These are phyloP conservation scores for Glonium stellatum DNA, from an alignment of 495 filamentous ascomycete species.

Conservation along the genomic window DNA sequence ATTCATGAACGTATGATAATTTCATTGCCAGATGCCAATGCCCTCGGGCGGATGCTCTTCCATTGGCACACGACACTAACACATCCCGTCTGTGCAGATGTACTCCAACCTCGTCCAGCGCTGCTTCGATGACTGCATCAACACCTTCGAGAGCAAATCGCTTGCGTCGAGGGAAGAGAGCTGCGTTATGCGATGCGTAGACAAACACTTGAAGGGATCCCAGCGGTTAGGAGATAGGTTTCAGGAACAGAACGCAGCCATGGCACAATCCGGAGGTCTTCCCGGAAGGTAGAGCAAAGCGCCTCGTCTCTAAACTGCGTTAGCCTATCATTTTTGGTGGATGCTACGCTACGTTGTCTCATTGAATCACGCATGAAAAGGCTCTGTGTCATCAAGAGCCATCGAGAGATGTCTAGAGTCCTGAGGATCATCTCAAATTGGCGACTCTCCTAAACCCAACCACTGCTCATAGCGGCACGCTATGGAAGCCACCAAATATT, in stretches of 20 bases:
- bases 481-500: not conserved
- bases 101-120: slow-evolving; percentile 91
- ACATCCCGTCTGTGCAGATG: slow-evolving; percentile 52
- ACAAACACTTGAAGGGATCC: slow-evolving; percentile 85
- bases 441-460: no score
- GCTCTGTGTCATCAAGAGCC: not conserved
- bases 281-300: slow-evolving; percentile 21
- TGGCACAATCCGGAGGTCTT: slow-evolving; percentile 59
- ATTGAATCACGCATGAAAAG: not conserved
- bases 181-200: slow-evolving; percentile 87
- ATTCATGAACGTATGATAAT: slow-evolving; percentile 76
- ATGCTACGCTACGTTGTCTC: not conserved
- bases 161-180: slow-evolving; percentile 76
- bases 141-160: slow-evolving; percentile 96
- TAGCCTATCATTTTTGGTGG: not conserved
- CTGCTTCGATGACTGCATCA: slow-evolving; percentile 95
- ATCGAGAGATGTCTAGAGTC: not conserved
- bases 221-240: slow-evolving; percentile 84
- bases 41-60: not conserved
- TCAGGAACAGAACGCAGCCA: slow-evolving; percentile 85
- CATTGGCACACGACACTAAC: slow-evolving; percentile 9
- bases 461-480: not conserved
- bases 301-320: not conserved
- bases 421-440: no score
- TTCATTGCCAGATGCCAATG: not conserved